A percentile compares a stretch with the other conserved stretches of the same genome.
These are phyloP conservation scores for Leishmania turanica DNA, from an alignment of 208 protist genomes.

Conservation along the genomic window DNA sequence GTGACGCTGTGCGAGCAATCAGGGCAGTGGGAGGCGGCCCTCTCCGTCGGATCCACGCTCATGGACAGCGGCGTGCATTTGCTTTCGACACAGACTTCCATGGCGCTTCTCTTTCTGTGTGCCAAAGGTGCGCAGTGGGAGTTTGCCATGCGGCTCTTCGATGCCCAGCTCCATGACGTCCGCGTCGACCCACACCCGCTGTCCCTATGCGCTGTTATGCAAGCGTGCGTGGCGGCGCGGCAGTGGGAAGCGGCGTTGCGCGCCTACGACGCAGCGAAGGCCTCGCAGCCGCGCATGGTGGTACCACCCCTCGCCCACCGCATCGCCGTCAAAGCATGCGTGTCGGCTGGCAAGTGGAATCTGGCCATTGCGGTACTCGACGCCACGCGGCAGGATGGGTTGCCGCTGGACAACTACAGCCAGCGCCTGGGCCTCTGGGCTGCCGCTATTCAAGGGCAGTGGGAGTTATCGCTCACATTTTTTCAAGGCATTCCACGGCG, in stretches of 20 bases:
- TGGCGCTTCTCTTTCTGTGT: conserved; percentile 72
- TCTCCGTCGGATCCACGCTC: conserved; percentile 57
- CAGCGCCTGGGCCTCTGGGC: conserved; percentile 76
- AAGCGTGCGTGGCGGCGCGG: conserved; percentile 58
- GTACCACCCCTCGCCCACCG: conserved; percentile 79
- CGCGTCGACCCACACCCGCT: conserved; percentile 67
- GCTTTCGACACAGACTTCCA: conserved; percentile 48
- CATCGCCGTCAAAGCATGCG: conserved; percentile 68
- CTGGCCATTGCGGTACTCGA: conserved; percentile 51
- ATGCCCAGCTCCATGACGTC: conserved; percentile 55
- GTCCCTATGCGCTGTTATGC: conserved; percentile 65
- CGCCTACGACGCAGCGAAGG: conserved; percentile 39
- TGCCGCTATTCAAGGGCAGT: conserved; percentile 65
- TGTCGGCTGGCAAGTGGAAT: conserved; percentile 49
- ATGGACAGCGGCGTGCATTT: conserved; percentile 48
- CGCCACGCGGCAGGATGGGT: conserved; percentile 61
- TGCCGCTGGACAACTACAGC: conserved; percentile 76
- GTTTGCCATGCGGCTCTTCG: conserved; percentile 47
- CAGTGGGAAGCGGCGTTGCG: conserved; percentile 57
- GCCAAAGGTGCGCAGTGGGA: conserved; percentile 67
- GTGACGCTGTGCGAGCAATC: conserved; percentile 82
- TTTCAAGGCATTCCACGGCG: conserved; percentile 48
- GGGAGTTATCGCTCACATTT: conserved; percentile 66
- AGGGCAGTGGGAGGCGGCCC: conserved; percentile 80
- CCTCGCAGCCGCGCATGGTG: conserved; percentile 65